Conservation (phyloP, 1,284 basidiomycete genomes). For the Trametes versicolor region DNA sequence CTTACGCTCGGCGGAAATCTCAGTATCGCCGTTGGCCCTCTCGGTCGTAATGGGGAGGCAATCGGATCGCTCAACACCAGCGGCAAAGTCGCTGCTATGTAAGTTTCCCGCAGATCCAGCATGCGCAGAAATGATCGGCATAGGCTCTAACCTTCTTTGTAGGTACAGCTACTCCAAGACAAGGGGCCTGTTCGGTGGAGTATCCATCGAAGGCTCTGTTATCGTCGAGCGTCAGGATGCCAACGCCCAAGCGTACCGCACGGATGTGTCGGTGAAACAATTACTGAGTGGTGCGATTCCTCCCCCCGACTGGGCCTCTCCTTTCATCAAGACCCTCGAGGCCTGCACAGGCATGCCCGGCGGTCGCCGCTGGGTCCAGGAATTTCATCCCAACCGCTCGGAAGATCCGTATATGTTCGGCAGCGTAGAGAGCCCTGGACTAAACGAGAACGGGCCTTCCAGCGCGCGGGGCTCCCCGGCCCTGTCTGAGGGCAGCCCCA, state of each 20-base stretch:
- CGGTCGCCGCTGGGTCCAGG: conserved; percentile 73
- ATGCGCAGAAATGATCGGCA: conserved; percentile 2
- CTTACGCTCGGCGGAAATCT: conserved; percentile 94
- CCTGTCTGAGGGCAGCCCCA: conserved; percentile 23
- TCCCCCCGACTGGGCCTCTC: conserved; percentile 80
- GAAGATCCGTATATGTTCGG: conserved; percentile 66
- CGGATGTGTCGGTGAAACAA: conserved; percentile 78
- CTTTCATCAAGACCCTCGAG: conserved; percentile 80
- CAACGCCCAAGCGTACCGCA: conserved; percentile 82
- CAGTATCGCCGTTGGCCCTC: conserved; percentile 91
- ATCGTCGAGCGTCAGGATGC: conserved; percentile 96
- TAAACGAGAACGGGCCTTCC: conserved; percentile 43
- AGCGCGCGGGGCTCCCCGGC: conserved; percentile 21
- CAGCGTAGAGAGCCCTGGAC: conserved; percentile 54
- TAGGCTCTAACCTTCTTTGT: conserved; percentile 22
- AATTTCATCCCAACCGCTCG: conserved; percentile 47
- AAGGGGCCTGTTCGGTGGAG: conserved; percentile 87
- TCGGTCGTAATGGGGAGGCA: conserved; percentile 96
- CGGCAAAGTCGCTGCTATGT: conserved; percentile 95
- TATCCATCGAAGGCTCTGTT: conserved; percentile 93
- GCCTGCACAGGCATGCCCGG: conserved; percentile 77
- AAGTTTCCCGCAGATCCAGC: conserved; percentile 19
- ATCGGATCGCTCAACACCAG: conserved; percentile 87
- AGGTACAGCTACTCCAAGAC: conserved; percentile 97
- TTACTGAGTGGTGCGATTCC: conserved; percentile 83